Evolutionary conservation across 257 asterid genomes (phyloP).

Genomic region (Solanum chiquidenum): DNA sequence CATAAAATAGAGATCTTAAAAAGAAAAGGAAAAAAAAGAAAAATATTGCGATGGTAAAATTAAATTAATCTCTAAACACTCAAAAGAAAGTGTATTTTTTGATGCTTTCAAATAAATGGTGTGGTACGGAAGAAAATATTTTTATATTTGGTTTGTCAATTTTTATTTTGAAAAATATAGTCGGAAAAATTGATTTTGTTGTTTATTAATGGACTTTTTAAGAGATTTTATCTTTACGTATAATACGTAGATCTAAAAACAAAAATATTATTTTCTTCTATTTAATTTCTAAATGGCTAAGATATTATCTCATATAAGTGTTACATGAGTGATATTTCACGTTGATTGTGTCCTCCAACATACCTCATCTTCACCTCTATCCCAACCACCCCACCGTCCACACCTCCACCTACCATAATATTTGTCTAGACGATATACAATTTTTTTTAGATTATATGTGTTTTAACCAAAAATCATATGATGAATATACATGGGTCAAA

Average conservation of each 20-base stretch:
- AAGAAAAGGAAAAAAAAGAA: neutral
- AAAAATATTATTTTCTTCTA: too few relatives aligned
- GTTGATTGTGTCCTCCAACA: too few relatives aligned
- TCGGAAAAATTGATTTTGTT: too few relatives aligned
- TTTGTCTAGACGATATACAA: neutral
- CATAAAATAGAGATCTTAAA: neutral
- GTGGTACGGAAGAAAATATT: too few relatives aligned
- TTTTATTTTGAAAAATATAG: neutral
- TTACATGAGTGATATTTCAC: neutral
- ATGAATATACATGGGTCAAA: neutral
- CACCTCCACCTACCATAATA: neutral
- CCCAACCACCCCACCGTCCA: neutral
- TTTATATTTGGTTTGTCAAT: neutral
- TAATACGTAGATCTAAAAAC: too few relatives aligned
- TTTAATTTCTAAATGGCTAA: too few relatives aligned
- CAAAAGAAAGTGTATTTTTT: too few relatives aligned
- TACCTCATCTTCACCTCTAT: neutral
- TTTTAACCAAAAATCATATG: neutral
- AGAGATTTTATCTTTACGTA: neutral
- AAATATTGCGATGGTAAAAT: too few relatives aligned
- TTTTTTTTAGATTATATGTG: too few relatives aligned
- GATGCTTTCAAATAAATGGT: too few relatives aligned
- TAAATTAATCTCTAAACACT: too few relatives aligned
- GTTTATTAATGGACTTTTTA: neutral
- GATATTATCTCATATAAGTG: neutral